phyloP scores from a whole-genome alignment of 352 stramenopile genomes.

The Phytophthora meadii region DNA sequence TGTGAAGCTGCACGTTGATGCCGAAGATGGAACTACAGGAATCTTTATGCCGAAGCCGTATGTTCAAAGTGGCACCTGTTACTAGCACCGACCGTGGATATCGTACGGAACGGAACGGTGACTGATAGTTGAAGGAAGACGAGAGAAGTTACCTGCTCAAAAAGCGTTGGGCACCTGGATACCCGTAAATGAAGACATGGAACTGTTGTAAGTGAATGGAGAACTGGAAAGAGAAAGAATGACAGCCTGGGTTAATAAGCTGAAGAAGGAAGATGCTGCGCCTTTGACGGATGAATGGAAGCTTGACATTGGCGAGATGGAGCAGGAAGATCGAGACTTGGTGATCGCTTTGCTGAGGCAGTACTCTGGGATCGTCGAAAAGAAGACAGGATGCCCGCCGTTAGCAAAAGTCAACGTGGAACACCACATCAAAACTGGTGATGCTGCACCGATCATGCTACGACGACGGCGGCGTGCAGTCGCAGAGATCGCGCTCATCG shows the following conservation, averaged over 20 bases:
- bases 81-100: constrained; percentile 12
- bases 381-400: not conserved
- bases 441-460: constrained; percentile 17
- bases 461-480: constrained; percentile 4
- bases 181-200: not conserved
- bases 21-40: constrained; percentile 4
- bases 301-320: too few relatives aligned
- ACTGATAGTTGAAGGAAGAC: constrained; percentile 18
- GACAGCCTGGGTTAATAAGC: not conserved
- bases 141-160: not conserved
- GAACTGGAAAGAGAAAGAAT: not conserved
- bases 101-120: not conserved
- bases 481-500: constrained; percentile 16
- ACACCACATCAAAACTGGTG: constrained; percentile 31
- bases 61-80: constrained; percentile 5
- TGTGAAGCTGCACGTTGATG: not conserved
- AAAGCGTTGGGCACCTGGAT: not conserved
- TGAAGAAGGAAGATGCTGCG: constrained; percentile 3
- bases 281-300: not conserved
- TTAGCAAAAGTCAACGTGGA: not conserved
- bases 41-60: constrained; percentile 14
- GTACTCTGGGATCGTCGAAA: too few relatives aligned
- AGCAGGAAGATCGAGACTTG: too few relatives aligned
- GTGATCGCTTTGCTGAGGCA: too few relatives aligned
- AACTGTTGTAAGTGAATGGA: not conserved